Conservation (phyloP, 1,284 basidiomycete species). For the Nidula niveotomentosa region DNA sequence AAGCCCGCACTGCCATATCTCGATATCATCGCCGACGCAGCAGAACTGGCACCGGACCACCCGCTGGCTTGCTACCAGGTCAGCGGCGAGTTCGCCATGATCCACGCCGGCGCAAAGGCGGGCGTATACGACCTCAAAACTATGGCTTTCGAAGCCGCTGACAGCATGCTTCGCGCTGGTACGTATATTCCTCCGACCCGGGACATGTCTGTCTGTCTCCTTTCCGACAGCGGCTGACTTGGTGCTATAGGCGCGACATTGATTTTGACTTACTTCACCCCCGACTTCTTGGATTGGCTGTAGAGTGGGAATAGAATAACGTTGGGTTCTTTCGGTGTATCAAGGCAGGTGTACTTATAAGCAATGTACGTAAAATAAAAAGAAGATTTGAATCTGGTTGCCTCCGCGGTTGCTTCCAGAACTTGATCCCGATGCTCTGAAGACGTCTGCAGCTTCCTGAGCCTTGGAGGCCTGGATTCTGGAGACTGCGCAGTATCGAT, state of each 20-base stretch:
- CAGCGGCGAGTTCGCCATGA: conserved; percentile 97
- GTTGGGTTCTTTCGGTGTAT: background rate
- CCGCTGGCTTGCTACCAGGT: conserved; percentile 97
- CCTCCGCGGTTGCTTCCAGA: too few species aligned
- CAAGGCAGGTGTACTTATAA: too few species aligned
- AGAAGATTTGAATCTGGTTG: too few species aligned
- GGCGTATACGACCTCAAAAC: conserved; percentile 91
- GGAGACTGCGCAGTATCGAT: too few species aligned
- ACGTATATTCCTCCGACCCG: conserved; percentile 21
- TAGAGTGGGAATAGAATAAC: conserved; percentile 24
- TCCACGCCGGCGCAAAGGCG: conserved; percentile 90
- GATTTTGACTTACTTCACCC: conserved; percentile 94
- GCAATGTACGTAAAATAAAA: background rate
- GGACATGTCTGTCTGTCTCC: background rate
- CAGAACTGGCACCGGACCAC: conserved; percentile 79
- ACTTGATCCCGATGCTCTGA: too few species aligned
- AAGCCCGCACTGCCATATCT: conserved; percentile 97
- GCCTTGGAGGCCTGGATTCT: background rate
- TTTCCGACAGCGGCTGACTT: background rate
- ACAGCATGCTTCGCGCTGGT: conserved; percentile 92
- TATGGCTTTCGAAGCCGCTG: conserved; percentile 94
- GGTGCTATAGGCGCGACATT: conserved; percentile 72
- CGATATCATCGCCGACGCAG: conserved; percentile 92
- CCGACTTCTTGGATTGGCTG: conserved; percentile 93
- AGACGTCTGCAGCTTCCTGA: background rate